Base-by-base conservation (phyloP, 2,329 filamentous ascomycete species). In the Aotearoamyces nothofagi region DNA sequence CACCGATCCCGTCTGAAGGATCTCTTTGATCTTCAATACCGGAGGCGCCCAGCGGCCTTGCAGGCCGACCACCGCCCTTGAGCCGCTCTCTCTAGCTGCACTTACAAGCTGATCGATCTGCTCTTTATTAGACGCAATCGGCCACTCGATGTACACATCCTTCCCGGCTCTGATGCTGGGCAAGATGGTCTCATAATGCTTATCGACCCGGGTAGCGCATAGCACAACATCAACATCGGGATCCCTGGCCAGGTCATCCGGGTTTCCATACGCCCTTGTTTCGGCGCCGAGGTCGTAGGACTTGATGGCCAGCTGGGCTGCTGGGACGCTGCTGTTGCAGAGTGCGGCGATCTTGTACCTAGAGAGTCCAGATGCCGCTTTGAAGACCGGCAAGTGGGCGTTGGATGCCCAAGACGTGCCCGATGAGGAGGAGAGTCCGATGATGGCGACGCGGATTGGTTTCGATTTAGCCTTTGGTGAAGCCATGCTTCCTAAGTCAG, bases 71-170 rank as follows among this genome's bases (percentile, higher is more conserved):
- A n/a, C n/a, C n/a, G n/a, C n/a, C n/a, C n/a, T n/a, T n/a, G n/a
- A n/a, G n/a, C n/a, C n/a, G n/a, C n/a, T n/a, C n/a, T n/a, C n/a
- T n/a, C n/a, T n/a, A n/a, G n/a, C n/a, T n/a, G n/a, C n/a, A n/a
- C n/a, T n/a, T n/a, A n/a, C n/a, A n/a, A n/a, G n/a, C n/a, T n/a
- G n/a, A n/a, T n/a, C n/a, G n/a, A n/a, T n/a, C n/a, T n/a, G n/a
- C n/a, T n/a, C n/a, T n/a, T n/a, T n/a, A n/a, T n/a, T n/a, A n/a
- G n/a, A n/a, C n/a, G n/a, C 61, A 0, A 63, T 46, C 3, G 59
- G 63, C 60, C 61, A 63, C 38, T 67, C 63, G 15, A 57, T 52
- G 32, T 58, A 66, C 6, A 61, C 54, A 26, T 59, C 49, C 39
- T 66, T 66, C 13, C 55, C 53, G 3, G 58, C 54, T 31, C 51